Percentiles rank a stretch among this genome's conserved stretches.
phyloP scores from a whole-genome alignment of 306 rosid species.

The Mucuna pruriens region DNA sequence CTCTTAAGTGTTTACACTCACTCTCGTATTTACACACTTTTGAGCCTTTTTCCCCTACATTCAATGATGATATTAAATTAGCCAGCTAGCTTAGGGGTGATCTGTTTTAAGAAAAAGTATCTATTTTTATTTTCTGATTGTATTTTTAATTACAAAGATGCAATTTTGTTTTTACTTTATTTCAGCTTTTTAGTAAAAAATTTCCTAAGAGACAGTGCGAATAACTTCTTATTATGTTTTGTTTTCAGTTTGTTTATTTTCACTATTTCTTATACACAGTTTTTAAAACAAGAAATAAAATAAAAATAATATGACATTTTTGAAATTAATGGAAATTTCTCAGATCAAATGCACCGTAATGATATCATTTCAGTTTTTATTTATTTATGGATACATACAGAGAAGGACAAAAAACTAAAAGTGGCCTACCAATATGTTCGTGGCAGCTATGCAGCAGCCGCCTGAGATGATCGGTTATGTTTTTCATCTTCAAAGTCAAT shows the following conservation, averaged over 20 bases:
- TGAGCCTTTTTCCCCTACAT: conserved; percentile 56
- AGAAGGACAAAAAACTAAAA: not conserved
- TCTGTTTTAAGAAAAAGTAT: not conserved
- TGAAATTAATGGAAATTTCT: not conserved
- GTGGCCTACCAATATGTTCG: conserved; percentile 50
- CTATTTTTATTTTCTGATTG: not conserved
- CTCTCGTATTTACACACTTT: too few relatives aligned
- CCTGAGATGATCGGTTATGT: conserved; percentile 58
- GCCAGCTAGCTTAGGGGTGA: not conserved
- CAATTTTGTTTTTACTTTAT: not conserved
- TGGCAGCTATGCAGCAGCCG: conserved; percentile 48
- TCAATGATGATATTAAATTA: conserved; percentile 12
- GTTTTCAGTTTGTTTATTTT: not conserved
- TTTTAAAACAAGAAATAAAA: not conserved
- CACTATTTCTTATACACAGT: not conserved
- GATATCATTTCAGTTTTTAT: not conserved
- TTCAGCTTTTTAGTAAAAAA: not conserved
- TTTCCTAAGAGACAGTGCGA: not conserved
- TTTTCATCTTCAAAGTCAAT: conserved; percentile 59
- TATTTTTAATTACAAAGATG: not conserved
- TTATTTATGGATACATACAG: not conserved
- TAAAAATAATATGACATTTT: not conserved
- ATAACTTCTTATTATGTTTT: not conserved
- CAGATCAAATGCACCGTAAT: not conserved
- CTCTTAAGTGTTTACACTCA: too few relatives aligned